phyloP scores from a whole-genome alignment of 116 monocot genomes.

The Iris pallida region DNA sequence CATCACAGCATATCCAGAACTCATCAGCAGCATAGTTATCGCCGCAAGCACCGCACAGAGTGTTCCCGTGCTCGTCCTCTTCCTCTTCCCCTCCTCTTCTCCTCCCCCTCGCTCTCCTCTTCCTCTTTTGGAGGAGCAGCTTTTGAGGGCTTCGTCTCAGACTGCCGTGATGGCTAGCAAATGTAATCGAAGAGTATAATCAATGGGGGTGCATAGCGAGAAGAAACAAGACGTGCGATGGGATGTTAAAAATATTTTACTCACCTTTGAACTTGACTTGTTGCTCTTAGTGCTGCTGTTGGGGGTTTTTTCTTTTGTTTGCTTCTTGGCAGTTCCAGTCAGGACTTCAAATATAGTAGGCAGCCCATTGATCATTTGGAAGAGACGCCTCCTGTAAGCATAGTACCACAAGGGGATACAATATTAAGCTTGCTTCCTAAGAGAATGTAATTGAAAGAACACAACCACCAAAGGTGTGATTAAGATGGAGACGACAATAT shows the following conservation, averaged over 20 bases:
- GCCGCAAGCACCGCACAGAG: constrained; percentile 81
- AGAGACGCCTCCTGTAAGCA: constrained; percentile 59
- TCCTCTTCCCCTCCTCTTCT: constrained; percentile 46
- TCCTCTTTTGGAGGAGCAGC: constrained; percentile 35
- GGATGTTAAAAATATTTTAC: neutral
- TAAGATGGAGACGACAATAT: neutral
- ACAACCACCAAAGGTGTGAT: neutral
- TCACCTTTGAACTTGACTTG: constrained; percentile 56
- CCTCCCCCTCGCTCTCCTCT: constrained; percentile 45
- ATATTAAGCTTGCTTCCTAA: neutral
- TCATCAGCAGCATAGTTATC: constrained; percentile 73
- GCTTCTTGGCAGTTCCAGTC: constrained; percentile 57
- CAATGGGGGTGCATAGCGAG: neutral
- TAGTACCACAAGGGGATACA: constrained; percentile 1
- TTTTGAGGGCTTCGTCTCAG: constrained; percentile 40
- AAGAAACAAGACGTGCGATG: neutral
- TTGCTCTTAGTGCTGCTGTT: constrained; percentile 55
- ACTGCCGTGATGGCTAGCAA: constrained; percentile 23
- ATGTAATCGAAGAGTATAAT: neutral
- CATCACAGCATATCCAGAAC: constrained; percentile 95
- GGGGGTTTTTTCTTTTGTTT: constrained; percentile 57
- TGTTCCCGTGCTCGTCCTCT: constrained; percentile 65
- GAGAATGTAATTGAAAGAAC: neutral
- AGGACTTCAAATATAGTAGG: constrained; percentile 84
- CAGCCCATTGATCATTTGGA: constrained; percentile 72